Percentiles rank a stretch among this genome's conserved stretches.
phyloP scores from a whole-genome alignment of 139 green algal genomes.

The Desmodesmus armatus region DNA sequence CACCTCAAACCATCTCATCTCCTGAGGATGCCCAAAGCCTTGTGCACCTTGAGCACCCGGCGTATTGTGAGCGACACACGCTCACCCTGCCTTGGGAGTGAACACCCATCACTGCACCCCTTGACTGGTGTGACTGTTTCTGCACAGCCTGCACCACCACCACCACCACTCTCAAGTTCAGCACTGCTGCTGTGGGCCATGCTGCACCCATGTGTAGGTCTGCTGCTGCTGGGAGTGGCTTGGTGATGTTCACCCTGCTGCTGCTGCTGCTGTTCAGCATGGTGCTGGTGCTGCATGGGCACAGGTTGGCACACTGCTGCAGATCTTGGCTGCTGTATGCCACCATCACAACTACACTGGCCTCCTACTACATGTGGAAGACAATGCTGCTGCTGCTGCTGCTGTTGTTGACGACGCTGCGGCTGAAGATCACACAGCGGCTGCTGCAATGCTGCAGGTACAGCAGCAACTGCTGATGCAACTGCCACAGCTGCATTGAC shows the following conservation, averaged over 20 bases:
- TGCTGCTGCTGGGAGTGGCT: too few species aligned
- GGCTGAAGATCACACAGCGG: neutral
- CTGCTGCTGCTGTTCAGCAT: neutral
- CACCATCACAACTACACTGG: neutral
- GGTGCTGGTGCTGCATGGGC: neutral
- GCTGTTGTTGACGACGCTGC: neutral
- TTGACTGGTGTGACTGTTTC: neutral
- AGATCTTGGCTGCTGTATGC: neutral
- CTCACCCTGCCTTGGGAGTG: conserved; percentile 47
- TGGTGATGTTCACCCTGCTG: too few species aligned
- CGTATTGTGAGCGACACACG: conserved; percentile 64
- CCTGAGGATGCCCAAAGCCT: conserved; percentile 1
- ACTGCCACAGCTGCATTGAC: conserved; percentile 40
- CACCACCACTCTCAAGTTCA: neutral
- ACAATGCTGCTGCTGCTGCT: neutral
- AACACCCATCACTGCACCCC: neutral
- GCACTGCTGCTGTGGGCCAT: neutral
- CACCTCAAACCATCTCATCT: neutral
- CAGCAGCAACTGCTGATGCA: too few species aligned
- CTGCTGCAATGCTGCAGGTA: neutral
- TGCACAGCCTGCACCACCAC: neutral
- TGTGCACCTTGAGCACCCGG: conserved; percentile 55
- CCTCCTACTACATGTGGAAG: neutral
- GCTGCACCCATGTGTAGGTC: neutral
- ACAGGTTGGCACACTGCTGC: too few species aligned